A percentile compares a stretch with the other conserved stretches of the same genome.
phyloP scores from a whole-genome alignment of 179 eudicot genomes.

The Sideroxylon spinosum region DNA sequence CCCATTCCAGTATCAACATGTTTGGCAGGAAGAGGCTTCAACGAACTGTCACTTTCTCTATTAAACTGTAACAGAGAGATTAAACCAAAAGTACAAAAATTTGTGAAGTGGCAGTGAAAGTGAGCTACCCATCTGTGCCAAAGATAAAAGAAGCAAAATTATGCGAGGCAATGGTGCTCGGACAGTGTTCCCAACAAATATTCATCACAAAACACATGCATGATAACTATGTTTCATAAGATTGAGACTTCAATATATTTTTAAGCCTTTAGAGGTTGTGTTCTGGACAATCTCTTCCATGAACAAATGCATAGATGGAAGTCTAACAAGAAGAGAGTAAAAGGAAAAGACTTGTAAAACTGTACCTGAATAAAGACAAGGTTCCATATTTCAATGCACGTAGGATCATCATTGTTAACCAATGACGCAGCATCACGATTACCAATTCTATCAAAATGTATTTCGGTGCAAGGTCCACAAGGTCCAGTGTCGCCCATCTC shows the following conservation, averaged over 20 bases:
- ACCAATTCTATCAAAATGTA: slow-evolving; percentile 91
- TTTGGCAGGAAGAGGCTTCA: slow-evolving; percentile 86
- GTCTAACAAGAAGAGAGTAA: background rate
- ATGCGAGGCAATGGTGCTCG: background rate
- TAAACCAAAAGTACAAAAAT: slow-evolving; percentile 10
- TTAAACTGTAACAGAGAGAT: slow-evolving; percentile 56
- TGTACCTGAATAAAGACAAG: slow-evolving; percentile 95
- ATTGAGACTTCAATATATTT: background rate
- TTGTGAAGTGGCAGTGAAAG: background rate
- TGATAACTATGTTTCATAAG: background rate
- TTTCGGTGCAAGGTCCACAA: slow-evolving; percentile 98
- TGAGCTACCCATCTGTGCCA: background rate
- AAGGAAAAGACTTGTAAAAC: background rate
- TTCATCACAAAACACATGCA: slow-evolving; percentile 11
- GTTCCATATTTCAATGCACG: slow-evolving; percentile 97
- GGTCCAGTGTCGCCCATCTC: slow-evolving; percentile 99
- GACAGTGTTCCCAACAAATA: background rate
- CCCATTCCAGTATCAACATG: slow-evolving; percentile 99
- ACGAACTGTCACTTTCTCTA: slow-evolving; percentile 77
- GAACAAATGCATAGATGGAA: slow-evolving; percentile 1
- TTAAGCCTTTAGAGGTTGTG: background rate
- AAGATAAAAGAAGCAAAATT: background rate
- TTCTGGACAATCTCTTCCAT: background rate
- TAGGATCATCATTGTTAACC: slow-evolving; percentile 94
- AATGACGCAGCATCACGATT: slow-evolving; percentile 83